phyloP scores from a whole-genome alignment of 1,139 yeast species.

The Groenewaldozyma auringiensis region DNA sequence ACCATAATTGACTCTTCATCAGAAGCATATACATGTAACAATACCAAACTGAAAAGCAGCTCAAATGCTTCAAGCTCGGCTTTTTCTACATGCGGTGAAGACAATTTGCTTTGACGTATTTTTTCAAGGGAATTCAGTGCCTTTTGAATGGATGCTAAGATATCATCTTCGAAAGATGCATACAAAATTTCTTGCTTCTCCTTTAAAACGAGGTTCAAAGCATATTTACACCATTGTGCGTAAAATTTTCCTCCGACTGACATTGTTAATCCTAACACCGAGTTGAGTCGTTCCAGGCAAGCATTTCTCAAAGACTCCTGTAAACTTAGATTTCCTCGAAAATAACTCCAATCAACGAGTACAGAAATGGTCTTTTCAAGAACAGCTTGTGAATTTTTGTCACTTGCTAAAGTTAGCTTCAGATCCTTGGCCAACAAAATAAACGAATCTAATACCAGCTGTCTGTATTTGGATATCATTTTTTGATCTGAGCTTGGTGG shows the following conservation, averaged over 20 bases:
- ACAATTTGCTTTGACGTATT: conserved; percentile 36
- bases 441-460: conserved; percentile 64
- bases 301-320: conserved; percentile 17
- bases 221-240: conserved; percentile 51
- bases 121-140: conserved; percentile 45
- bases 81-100: conserved; percentile 35
- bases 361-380: conserved; percentile 45
- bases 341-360: conserved; percentile 51
- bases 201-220: conserved; percentile 16
- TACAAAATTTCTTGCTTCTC: conserved; percentile 16
- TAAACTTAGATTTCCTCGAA: conserved; percentile 29
- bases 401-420: not conserved
- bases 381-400: conserved; percentile 23
- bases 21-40: conserved; percentile 72
- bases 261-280: conserved; percentile 40
- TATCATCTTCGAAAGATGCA: conserved; percentile 31
- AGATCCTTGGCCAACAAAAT: conserved; percentile 40
- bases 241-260: not conserved
- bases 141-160: conserved; percentile 40
- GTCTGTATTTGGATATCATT: conserved; percentile 41
- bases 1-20: conserved; percentile 66
- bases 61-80: conserved; percentile 52
- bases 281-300: conserved; percentile 50
- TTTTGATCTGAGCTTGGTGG: conserved; percentile 29
- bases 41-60: conserved; percentile 65